Evolutionary conservation across 176 grass and related monocot species (phyloP), one percentile per base, ranked within the genome.

Genomic region (Puya raimondii): DNA sequence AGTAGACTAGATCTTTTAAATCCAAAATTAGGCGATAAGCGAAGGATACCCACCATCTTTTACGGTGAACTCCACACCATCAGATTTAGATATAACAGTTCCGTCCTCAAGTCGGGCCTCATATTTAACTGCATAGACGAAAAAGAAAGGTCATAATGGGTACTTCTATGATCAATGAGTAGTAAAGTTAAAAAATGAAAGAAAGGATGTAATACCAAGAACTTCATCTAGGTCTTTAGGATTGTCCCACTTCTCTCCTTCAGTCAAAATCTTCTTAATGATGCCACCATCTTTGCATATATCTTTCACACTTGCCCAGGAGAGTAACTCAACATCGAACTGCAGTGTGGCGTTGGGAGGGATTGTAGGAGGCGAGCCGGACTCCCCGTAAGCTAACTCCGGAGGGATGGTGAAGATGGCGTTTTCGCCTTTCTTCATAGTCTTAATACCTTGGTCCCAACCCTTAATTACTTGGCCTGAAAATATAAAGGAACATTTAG

Each of bases 211-310:
- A 10, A 50, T 84, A 94, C 91, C 86, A 75, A 94, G 63, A 72
- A 94, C 84, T 82, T 94, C 86, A 82, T 94, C 91, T 13, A n/a
- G 76, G 67, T 94, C 91, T 79, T 76, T 84, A 14, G 91, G 91
- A 70, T 94, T 94, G n/a, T 87, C 91, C 91, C 91, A 90, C 65
- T 94, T 94, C 53, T 89, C 86, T 23, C 91, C 91, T 82, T 94
- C 73, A 10, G 74, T 69, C 29, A 94, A 53, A 73, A 90, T 77
- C 76, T 90, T 94, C 51, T 90, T 94, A 27, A 90, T 74, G 53
- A 94, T 94, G 64, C 81, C 84, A 22, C 91, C 86, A 75, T 94
- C 86, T 74, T 94, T 94, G 76, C 86, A 94, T 75, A 94, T 90
- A 23, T 94, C 86, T 72, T 85, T 89, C 48, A 94, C 76, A 63